Evolutionary conservation across 129 eudicot species (phyloP).

Genomic region (Flaveria bidentis): DNA sequence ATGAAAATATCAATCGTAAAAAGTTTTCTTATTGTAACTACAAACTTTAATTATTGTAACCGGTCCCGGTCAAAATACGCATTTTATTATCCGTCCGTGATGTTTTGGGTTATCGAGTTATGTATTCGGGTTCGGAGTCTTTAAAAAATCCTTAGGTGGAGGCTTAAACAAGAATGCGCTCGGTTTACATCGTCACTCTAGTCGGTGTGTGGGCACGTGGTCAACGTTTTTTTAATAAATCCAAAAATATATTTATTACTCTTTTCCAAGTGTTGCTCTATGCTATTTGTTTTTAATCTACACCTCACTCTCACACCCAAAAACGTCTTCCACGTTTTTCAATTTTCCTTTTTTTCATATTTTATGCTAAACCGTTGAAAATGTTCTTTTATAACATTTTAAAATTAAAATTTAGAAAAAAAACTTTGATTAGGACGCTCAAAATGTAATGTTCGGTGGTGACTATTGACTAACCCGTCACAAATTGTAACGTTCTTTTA

Average conservation of each 20-base stretch:
- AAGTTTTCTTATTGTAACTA: too few relatives aligned
- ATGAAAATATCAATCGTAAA: too few relatives aligned
- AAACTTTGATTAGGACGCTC: background rate
- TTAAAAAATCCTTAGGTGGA: too few relatives aligned
- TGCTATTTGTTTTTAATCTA: slow-evolving; percentile 4
- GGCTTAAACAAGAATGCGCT: too few relatives aligned
- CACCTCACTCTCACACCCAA: slow-evolving; percentile 26
- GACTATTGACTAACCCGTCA: too few relatives aligned
- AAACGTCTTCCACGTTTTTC: slow-evolving; percentile 31
- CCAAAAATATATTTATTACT: slow-evolving; percentile 27
- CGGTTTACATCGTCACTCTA: background rate
- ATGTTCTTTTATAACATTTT: background rate
- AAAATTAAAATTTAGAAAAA: background rate
- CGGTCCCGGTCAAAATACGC: too few relatives aligned
- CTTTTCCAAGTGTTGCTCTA: slow-evolving; percentile 30
- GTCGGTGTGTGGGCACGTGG: slow-evolving; percentile 44
- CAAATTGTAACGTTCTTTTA: too few relatives aligned
- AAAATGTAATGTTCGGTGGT: too few relatives aligned
- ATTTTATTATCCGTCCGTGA: too few relatives aligned
- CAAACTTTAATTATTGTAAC: too few relatives aligned
- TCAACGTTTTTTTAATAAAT: slow-evolving; percentile 21
- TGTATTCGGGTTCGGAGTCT: too few relatives aligned
- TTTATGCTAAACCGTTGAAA: background rate
- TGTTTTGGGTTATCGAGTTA: too few relatives aligned
- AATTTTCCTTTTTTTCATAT: background rate